Conservation (phyloP, 805 yeast genomes). For the Cyberlindnera maritima region DNA sequence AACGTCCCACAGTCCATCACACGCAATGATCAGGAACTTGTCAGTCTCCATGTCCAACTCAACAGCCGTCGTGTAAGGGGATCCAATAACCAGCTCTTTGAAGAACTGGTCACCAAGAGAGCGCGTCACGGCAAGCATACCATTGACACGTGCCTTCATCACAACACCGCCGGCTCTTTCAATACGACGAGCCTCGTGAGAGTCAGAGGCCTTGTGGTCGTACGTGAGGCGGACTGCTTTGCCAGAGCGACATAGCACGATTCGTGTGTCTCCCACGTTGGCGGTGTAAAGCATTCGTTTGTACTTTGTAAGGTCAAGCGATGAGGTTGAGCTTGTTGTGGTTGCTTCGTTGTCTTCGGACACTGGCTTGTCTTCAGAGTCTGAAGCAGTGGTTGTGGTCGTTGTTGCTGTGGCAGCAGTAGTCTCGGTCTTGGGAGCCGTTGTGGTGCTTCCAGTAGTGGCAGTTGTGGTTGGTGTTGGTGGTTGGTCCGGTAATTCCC, state of each 20-base stretch:
- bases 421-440: no score
- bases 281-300: conserved; percentile 85
- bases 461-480: no score
- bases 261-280: conserved; percentile 91
- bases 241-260: conserved; percentile 74
- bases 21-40: conserved; percentile 83
- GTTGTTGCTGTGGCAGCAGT: neutral
- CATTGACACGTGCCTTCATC: conserved; percentile 90
- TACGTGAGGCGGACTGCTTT: conserved; percentile 77
- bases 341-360: no score
- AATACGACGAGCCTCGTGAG: conserved; percentile 71
- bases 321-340: no score
- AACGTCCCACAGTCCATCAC: conserved; percentile 98
- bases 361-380: no score
- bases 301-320: conserved; percentile 38
- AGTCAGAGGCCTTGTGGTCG: conserved; percentile 91
- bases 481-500: conserved; percentile 55
- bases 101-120: conserved; percentile 92
- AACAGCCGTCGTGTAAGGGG: conserved; percentile 89
- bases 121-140: conserved; percentile 91
- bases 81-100: conserved; percentile 84
- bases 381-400: neutral
- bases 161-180: conserved; percentile 80
- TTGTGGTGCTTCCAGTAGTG: no score
- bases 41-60: conserved; percentile 58